phyloP scores from a whole-genome alignment of 371 early-diverging fungal species.

The Mucor lusitanicus region DNA sequence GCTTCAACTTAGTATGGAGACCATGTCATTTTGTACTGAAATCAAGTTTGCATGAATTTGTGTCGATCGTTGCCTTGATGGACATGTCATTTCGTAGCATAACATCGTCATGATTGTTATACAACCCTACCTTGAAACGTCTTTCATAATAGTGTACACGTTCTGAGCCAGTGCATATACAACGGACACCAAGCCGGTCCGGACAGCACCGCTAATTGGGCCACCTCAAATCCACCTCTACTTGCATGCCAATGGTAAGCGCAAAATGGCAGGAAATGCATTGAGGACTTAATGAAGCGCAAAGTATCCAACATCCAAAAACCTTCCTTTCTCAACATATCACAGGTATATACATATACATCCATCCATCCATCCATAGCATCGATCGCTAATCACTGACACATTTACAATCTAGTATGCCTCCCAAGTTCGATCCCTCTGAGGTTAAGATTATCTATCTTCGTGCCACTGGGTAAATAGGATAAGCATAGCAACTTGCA shows the following conservation, averaged over 20 bases:
- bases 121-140: too few species aligned
- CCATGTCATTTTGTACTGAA: too few species aligned
- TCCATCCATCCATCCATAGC: conserved; percentile 8
- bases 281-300: conserved; percentile 5
- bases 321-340: conserved; percentile 21
- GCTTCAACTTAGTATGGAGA: too few species aligned
- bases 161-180: too few species aligned
- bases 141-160: too few species aligned
- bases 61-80: not conserved
- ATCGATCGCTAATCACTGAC: not conserved
- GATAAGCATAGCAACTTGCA: too few species aligned
- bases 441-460: conserved; percentile 77
- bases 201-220: not conserved
- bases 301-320: conserved; percentile 11
- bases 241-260: not conserved
- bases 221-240: not conserved
- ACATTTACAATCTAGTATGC: conserved; percentile 26
- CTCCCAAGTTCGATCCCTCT: conserved; percentile 67
- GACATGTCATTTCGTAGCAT: not conserved
- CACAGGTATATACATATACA: conserved; percentile 12
- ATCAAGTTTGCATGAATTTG: not conserved
- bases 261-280: not conserved
- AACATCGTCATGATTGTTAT: too few species aligned
- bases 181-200: not conserved
- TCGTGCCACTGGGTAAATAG: conserved; percentile 82